A percentile compares a stretch with the other conserved stretches of the same genome.
Evolutionary conservation across 2,329 filamentous ascomycete genomes (phyloP).

Genomic region (Penicillium sp.): DNA sequence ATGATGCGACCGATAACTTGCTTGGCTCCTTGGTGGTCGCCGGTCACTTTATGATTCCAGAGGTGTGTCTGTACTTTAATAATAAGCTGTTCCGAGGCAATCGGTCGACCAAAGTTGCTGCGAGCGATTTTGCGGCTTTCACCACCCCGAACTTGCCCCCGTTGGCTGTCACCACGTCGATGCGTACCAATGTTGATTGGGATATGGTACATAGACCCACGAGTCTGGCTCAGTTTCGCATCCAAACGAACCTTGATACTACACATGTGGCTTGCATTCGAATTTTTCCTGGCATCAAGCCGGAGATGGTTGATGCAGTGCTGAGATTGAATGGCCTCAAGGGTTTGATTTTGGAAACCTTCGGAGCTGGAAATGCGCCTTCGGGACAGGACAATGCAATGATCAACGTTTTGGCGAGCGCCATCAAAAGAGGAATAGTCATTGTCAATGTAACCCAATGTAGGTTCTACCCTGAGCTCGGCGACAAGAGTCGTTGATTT

Average conservation of each 20-base stretch:
- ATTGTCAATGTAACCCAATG: constrained; percentile 92
- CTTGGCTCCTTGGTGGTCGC: constrained; percentile 83
- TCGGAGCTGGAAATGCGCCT: constrained; percentile 87
- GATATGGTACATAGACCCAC: constrained; percentile 67
- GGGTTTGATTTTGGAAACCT: constrained; percentile 82
- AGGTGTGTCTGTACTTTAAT: constrained; percentile 91
- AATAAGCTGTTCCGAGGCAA: constrained; percentile 86
- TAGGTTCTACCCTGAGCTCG: constrained; percentile 43
- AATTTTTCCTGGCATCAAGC: constrained; percentile 86
- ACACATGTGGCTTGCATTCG: constrained; percentile 84
- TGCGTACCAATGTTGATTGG: constrained; percentile 78
- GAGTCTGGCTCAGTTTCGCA: constrained; percentile 64
- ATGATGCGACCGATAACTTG: constrained; percentile 85
- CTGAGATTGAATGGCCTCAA: constrained; percentile 68
- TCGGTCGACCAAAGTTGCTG: constrained; percentile 78
- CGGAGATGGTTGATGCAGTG: constrained; percentile 87
- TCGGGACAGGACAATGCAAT: constrained; percentile 72
- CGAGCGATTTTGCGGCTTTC: constrained; percentile 81
- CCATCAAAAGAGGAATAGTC: constrained; percentile 72
- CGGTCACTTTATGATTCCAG: constrained; percentile 85
- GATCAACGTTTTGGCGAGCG: constrained; percentile 68
- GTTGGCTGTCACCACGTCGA: constrained; percentile 72
- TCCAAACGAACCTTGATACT: constrained; percentile 71
- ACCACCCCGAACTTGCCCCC: constrained; percentile 80
- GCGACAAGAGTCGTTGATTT: too few species aligned